Evolutionary conservation across 139 green algal genomes (phyloP).

Genomic region (Tetradesmus lagerheimii): DNA sequence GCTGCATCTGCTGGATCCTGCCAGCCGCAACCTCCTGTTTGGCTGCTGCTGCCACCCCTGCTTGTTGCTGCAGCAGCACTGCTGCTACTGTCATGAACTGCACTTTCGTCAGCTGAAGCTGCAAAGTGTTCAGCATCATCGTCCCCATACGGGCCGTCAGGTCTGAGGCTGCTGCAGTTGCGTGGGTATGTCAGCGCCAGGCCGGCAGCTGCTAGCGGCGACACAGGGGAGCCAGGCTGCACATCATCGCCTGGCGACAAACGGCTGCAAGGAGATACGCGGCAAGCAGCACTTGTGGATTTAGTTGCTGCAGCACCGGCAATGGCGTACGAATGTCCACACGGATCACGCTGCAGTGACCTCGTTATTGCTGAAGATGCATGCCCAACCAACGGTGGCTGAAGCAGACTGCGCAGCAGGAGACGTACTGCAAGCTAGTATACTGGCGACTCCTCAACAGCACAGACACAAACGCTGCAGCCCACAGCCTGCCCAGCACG

Average conservation of each 20-base stretch:
- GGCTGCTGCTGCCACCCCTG: background rate
- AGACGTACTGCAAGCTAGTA: too few relatives aligned
- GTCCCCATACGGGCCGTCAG: background rate
- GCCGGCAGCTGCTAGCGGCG: constrained; percentile 9
- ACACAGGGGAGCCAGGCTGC: background rate
- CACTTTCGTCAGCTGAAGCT: background rate
- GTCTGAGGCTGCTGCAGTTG: background rate
- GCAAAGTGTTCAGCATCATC: background rate
- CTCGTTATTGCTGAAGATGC: too few relatives aligned
- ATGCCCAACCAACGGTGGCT: too few relatives aligned
- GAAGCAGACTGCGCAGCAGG: too few relatives aligned
- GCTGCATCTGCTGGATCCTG: constrained; percentile 35
- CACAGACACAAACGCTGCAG: background rate
- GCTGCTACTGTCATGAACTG: background rate
- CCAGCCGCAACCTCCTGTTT: background rate
- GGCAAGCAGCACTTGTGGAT: background rate
- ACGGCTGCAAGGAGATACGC: background rate
- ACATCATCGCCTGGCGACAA: background rate
- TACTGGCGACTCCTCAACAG: too few relatives aligned
- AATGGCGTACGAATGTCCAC: too few relatives aligned
- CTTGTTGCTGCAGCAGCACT: background rate
- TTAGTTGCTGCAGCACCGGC: background rate
- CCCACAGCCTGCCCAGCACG: background rate
- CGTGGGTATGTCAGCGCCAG: constrained; percentile 13
- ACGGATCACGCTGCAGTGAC: too few relatives aligned